Conservation (phyloP, 2,329 filamentous ascomycete species). For the Leptographium flavum region DNA sequence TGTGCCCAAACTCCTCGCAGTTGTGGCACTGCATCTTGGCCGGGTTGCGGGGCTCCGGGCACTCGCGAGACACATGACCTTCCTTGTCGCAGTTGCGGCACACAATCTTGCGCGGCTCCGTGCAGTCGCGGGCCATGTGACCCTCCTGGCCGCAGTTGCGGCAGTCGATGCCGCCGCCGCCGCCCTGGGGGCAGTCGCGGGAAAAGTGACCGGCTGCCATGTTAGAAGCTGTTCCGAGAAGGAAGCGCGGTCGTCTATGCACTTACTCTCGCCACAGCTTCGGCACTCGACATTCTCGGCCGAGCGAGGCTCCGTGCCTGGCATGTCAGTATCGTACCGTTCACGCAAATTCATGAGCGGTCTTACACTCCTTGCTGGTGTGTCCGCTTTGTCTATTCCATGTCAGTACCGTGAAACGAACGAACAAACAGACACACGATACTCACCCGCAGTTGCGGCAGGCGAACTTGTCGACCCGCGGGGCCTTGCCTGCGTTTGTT, state of each 20-base stretch:
- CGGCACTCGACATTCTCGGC: conserved; percentile 50
- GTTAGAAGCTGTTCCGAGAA: too few relatives aligned
- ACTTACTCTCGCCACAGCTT: conserved; percentile 47
- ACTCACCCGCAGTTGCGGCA: conserved; percentile 53
- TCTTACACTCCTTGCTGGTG: conserved; percentile 33
- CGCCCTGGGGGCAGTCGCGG: conserved; percentile 48
- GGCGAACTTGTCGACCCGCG: conserved; percentile 47
- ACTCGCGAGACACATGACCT: conserved; percentile 48
- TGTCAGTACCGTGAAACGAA: too few relatives aligned
- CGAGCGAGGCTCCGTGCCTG: conserved; percentile 41
- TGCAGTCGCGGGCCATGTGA: conserved; percentile 47
- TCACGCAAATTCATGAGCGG: not conserved
- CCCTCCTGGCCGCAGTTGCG: conserved; percentile 52
- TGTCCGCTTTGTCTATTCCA: conserved; percentile 29
- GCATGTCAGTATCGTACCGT: conserved; percentile 21
- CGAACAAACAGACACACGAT: conserved; percentile 1
- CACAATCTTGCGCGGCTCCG: conserved; percentile 27
- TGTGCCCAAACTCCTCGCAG: conserved; percentile 39
- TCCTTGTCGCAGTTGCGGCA: conserved; percentile 48
- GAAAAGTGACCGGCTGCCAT: conserved; percentile 44
- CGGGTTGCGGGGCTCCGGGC: conserved; percentile 31
- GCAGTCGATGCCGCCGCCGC: conserved; percentile 37
- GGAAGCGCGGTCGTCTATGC: not conserved
- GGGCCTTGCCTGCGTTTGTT: conserved; percentile 31
- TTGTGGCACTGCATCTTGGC: conserved; percentile 43